These are phyloP conservation scores for Vigna angularis DNA, from an alignment of 306 rosid species.

Conservation along the genomic window DNA sequence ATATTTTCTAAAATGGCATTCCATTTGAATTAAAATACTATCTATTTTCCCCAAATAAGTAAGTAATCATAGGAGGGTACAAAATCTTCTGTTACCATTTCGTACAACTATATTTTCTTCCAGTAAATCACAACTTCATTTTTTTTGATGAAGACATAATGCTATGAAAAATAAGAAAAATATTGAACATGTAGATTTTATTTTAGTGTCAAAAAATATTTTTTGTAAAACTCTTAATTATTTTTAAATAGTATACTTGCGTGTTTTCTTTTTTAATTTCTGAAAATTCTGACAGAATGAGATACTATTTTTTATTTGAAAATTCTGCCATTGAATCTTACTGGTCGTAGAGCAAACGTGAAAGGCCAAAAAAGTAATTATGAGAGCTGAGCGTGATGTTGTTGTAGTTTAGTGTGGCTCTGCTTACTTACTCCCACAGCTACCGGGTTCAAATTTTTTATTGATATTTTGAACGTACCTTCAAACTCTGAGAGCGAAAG, in stretches of 20 bases:
- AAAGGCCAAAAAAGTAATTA: conserved; percentile 34
- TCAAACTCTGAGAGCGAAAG: conserved; percentile 49
- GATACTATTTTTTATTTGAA: too few species aligned
- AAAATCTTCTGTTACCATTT: conserved; percentile 15
- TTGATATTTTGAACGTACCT: conserved; percentile 59
- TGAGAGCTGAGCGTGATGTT: background rate
- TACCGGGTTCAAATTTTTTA: conserved; percentile 45
- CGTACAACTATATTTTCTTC: background rate
- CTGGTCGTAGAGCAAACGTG: background rate
- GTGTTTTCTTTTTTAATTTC: too few species aligned
- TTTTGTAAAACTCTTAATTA: too few species aligned
- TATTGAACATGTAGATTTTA: too few species aligned
- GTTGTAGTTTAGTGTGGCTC: background rate
- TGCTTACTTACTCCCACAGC: conserved; percentile 6
- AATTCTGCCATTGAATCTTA: too few species aligned
- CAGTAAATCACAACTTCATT: too few species aligned
- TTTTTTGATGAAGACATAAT: too few species aligned
- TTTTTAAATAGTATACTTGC: too few species aligned
- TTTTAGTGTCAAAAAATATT: too few species aligned
- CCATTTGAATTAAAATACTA: background rate
- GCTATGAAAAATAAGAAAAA: too few species aligned
- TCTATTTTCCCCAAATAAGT: background rate
- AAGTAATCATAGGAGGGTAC: background rate
- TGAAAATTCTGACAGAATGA: too few species aligned
- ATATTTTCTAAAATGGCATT: background rate